phyloP scores from a whole-genome alignment of 345 rosid genomes.

The Sapria himalayana region DNA sequence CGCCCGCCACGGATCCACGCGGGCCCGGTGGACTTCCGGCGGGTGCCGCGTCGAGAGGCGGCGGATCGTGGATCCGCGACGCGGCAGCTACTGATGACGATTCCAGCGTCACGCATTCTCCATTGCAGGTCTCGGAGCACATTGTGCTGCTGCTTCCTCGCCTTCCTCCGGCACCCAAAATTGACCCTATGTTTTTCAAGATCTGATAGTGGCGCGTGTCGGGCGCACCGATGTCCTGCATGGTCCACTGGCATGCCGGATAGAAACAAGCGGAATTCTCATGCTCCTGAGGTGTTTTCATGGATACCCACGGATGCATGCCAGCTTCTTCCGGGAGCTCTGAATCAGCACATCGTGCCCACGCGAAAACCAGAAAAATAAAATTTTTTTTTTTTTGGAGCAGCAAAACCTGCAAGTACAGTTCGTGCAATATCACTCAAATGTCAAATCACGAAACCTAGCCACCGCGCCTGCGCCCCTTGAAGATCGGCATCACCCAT shows the following conservation, averaged over 20 bases:
- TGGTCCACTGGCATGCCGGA: slow-evolving; percentile 27
- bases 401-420: too few species aligned
- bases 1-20: slow-evolving; percentile 62
- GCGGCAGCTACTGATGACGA: slow-evolving; percentile 38
- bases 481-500: too few species aligned
- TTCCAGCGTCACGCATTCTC: slow-evolving; percentile 55
- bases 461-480: too few species aligned
- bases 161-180: slow-evolving; percentile 27
- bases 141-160: slow-evolving; percentile 22
- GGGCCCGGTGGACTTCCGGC: slow-evolving; percentile 53
- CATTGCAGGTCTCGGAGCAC: slow-evolving; percentile 29
- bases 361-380: too few species aligned
- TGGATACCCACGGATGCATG: too few species aligned
- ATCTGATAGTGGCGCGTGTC: slow-evolving; percentile 26
- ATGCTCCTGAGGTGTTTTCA: slow-evolving; percentile 61
- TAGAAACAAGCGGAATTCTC: slow-evolving; percentile 29
- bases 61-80: slow-evolving; percentile 36
- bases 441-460: too few species aligned
- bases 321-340: too few species aligned
- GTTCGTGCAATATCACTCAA: too few species aligned
- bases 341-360: too few species aligned
- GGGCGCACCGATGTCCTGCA: slow-evolving; percentile 23
- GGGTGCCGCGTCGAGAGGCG: slow-evolving; percentile 47
- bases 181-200: slow-evolving; percentile 23
- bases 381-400: too few species aligned